Evolutionary conservation across 495 filamentous ascomycete genomes (phyloP), one percentile per base, ranked within the genome.

Genomic region (Penicillium ucsense): DNA sequence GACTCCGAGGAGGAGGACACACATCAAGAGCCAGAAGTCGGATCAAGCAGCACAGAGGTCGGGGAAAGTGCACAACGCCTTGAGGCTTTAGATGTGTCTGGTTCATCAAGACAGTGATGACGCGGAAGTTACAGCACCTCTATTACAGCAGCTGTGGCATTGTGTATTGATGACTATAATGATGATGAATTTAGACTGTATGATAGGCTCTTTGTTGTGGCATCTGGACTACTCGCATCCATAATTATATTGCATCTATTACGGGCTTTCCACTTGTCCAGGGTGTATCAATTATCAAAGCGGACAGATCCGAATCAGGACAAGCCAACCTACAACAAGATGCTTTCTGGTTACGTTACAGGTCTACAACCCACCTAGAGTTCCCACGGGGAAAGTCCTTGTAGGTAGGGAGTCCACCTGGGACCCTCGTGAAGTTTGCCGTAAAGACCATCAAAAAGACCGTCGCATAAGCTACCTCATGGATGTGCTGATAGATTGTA

Each of bases 51-150:
- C 10, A 11, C 45, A 27, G 55, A 54, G 6, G 46, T 65, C 27
- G 60, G 63, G 12, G 59, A 67, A n/a, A 68, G 57, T 43, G 59
- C 68, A 43, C 54, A 48, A 41, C 63, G 54, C 33, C 33, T 73
- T 32, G 57, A 61, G 31, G 56, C 59, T 3, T 50, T 74, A 41
- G 53, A 65, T 35, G 57, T 74, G 33, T 69, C 64, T 8, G 62
- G 58, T 43, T 47, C 54, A 39, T 57, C 51, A 12, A 44, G 40
- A 36, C 39, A 53, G 33, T 59, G 47, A 52, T 20, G 20, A 20
- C 20, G 52, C 31, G 50, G 34, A 28, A 45, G 20, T 20, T 20
- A 20, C 20, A 20, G 20, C 20, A 20, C n/a, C n/a, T n/a, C n/a
- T n/a, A n/a, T 20, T 20, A 20, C 20, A 20, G 20, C 20, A 20